Evolutionary conservation across 495 filamentous ascomycete genomes (phyloP), one percentile per base, ranked within the genome.

Genomic region (Penicillium desertorum): DNA sequence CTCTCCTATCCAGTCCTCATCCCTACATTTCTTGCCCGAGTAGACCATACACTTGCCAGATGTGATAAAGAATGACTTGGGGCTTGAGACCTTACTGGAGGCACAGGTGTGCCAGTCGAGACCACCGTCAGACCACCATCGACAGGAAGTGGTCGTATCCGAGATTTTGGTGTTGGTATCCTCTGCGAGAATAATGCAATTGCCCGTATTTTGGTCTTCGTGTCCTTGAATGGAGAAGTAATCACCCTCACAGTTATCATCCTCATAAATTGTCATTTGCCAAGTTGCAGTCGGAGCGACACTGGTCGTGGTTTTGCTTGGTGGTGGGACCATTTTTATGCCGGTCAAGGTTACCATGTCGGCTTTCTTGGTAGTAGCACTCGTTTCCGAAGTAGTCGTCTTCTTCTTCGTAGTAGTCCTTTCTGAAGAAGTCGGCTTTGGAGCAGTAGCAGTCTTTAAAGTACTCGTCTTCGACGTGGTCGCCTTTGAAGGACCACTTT

Each of bases 201-300:
- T 20, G 4, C 19, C 10, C 11, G 39, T 12, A 14, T 34, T 29
- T 1, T 57, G 6, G 10, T 39, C n/a, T 11, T 63, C 54, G 39
- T 54, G 25, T 19, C 62, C 62, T 17, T 54, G 37, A n/a, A 61
- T 11, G 17, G 45, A 16, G 49, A 51, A 51, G 46, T 60, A 56
- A 30, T 56, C 30, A 5, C 43, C 34, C 0, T 37, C 10, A 6
- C 53, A 55, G 0, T n/a, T n/a, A 0, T 10, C 12, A 0, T 39
- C 19, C 16, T 47, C 23, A 14, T 55, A 55, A 3, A 55, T n/a
- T 14, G 43, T 39, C 1, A 55, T 12, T 16, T 19, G 12, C 52
- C 53, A 55, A 7, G 14, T 30, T 27, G 17, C 20, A 16, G 20
- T 23, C 2, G 34, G 48, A 17, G 29, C 5, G 9, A 12, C 3